Evolutionary conservation across 805 yeast species (phyloP), one percentile per base, ranked within the genome.

Genomic region (Candida railenensis): DNA sequence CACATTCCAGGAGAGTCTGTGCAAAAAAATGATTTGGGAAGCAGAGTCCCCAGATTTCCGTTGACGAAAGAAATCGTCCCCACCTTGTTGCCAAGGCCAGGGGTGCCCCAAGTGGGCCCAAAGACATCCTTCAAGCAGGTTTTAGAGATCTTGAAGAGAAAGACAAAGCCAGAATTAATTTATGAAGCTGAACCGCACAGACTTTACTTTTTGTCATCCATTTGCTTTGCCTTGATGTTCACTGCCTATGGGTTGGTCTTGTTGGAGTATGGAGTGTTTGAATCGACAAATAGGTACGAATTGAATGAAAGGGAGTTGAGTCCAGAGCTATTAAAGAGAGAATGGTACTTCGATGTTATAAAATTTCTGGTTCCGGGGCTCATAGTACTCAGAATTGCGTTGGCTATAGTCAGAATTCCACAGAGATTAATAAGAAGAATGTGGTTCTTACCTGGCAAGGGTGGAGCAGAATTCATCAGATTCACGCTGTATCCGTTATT

Each of bases 131-230:
- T 89, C 52, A 67, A 80, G 4, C 84, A 84, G 59, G 82, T 89
- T 66, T 69, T 85, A 54, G 76, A 76, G 47, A 74, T 78, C 9
- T 66, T 88, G 49, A 70, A 76, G 48, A 66, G 69, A 34, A 80
- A 83, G 53, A 66, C 65, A 11, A 74, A 77, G 41, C 92, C 92
- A 1, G 95, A 87, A 57, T 69, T 88, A 45, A 74, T 88, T 38
- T 89, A 88, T 64, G 92, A 87, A 69, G 81, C 90, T 21, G 96
- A 89, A 64, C 87, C 94, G 0, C 96, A 89, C 59, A 71, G 86
- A 47, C 70, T 87, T 28, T 89, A 87, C 62, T 88, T 87, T 61
- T 67, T 87, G 9, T 77, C 81, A 18, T 79, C 87, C 59, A 80
- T 83, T 50, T 81, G 87, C 39, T 74, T 85, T 57, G 88, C 90